phyloP scores from a whole-genome alignment of 2,329 filamentous ascomycete species.

The Colletotrichum sp. region DNA sequence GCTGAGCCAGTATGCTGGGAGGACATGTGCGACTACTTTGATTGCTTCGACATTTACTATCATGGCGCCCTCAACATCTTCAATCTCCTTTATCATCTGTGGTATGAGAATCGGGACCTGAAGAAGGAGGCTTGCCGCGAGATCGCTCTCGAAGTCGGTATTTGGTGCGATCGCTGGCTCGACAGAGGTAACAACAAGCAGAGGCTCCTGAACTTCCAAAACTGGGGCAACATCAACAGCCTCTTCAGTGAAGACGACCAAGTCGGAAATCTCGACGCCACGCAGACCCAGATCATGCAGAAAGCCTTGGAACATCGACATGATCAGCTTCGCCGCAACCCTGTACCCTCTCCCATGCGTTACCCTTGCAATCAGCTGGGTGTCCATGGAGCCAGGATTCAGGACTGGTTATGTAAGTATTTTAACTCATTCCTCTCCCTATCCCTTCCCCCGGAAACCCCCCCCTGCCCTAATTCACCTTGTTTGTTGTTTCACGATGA shows the following conservation, averaged over 20 bases:
- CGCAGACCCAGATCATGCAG: conserved; percentile 27
- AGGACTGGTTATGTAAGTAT: conserved; percentile 43
- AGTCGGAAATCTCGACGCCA: conserved; percentile 32
- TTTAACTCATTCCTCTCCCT: not conserved
- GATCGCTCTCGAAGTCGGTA: conserved; percentile 32
- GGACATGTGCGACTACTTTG: conserved; percentile 54
- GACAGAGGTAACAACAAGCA: conserved; percentile 28
- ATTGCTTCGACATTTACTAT: conserved; percentile 51
- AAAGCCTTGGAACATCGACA: conserved; percentile 38
- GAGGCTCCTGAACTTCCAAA: conserved; percentile 34
- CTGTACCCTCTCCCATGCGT: not conserved
- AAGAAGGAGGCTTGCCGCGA: conserved; percentile 27
- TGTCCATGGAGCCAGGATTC: conserved; percentile 25
- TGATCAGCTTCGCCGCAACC: conserved; percentile 21
- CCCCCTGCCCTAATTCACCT: not conserved
- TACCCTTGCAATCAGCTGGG: conserved; percentile 28
- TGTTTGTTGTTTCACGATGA: not conserved
- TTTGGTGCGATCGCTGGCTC: conserved; percentile 36
- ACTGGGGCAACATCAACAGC: conserved; percentile 27
- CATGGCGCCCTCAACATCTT: conserved; percentile 54
- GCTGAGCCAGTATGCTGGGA: conserved; percentile 35
- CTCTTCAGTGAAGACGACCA: conserved; percentile 33
- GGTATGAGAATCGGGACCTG: conserved; percentile 44
- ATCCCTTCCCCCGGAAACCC: too few species aligned
- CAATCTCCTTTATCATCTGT: conserved; percentile 47